Evolutionary conservation across 768 basidiomycete genomes (phyloP).

Genomic region (Tylopilus felleus): DNA sequence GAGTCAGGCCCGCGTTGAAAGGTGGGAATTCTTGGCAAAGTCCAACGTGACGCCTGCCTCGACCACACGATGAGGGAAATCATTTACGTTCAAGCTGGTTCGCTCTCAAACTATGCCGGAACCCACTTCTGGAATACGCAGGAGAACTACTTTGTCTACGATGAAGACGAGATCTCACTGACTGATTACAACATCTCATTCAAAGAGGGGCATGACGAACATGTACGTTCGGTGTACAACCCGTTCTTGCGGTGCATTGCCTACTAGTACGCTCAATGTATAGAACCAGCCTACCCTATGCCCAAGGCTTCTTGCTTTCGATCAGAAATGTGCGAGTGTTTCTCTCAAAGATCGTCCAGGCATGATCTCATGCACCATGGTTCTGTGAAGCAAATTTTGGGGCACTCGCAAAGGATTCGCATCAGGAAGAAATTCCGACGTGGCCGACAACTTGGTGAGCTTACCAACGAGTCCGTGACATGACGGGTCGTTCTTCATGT

Average conservation of each 20-base stretch:
- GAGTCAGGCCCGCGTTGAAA: background rate
- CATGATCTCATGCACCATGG: slow-evolving; percentile 8
- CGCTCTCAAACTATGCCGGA: slow-evolving; percentile 62
- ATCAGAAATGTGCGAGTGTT: slow-evolving; percentile 51
- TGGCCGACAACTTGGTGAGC: slow-evolving; percentile 21
- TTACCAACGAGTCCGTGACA: background rate
- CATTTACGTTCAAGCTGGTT: slow-evolving; percentile 72
- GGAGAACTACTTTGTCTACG: slow-evolving; percentile 60
- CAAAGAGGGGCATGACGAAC: slow-evolving; percentile 50
- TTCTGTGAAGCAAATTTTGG: slow-evolving; percentile 60
- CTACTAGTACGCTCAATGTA: background rate
- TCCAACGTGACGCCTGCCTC: background rate
- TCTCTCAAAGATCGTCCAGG: background rate
- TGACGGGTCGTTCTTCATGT: background rate
- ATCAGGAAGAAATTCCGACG: slow-evolving; percentile 27
- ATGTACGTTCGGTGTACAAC: slow-evolving; percentile 37
- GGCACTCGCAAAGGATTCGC: slow-evolving; percentile 43
- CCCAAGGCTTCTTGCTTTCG: slow-evolving; percentile 66
- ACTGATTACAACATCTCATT: slow-evolving; percentile 62
- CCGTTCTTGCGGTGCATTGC: background rate
- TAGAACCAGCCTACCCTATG: slow-evolving; percentile 43
- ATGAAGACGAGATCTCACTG: slow-evolving; percentile 40
- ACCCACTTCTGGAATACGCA: slow-evolving; percentile 85
- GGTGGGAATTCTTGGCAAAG: slow-evolving; percentile 10
- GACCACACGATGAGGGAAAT: slow-evolving; percentile 63